Base-by-base conservation (phyloP, 768 basidiomycete species). In the Auriculariales sp. region DNA sequence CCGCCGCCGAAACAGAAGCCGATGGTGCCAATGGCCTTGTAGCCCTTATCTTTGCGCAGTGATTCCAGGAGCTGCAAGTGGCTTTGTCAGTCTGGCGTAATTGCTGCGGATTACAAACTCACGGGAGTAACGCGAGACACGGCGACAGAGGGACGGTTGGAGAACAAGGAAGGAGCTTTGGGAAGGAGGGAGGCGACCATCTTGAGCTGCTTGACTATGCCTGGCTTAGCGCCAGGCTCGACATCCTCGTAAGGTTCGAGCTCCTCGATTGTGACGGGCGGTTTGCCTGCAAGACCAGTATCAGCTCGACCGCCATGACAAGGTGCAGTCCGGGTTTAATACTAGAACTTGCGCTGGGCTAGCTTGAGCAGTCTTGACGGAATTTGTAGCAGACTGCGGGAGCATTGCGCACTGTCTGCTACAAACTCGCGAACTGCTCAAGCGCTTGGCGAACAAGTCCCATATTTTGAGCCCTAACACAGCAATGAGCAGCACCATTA, bases 1-100 rank as follows among this genome's bases (percentile, higher is more conserved):
- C 60, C 50, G 17, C 62, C 59, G 52, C 73, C 65, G 55, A 66
- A 69, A 54, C 61, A 68, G 44, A 68, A 68, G 27, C 69, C 74
- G 17, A 70, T 63, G 12, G 66, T 63, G 0, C 71, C 70, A 28
- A 75, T 61, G 53, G 61, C 66, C 39, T 59, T 56, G 46, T 72
- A 71, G 19, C 62, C 63, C 42, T 68, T 63, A 44, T 68, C 63
- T 28, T 63, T 58, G 52, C 64, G 67, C 2, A 75, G 49, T 27
- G 52, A 59, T 46, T 61, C 59, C 25, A 67, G 59, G 58, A 70
- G 69, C 68, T 68, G 42, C 17, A 30, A 11, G 30, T 46, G 24
- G 36, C 27, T 7, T 10, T 12, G 28, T 29, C 15, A 28, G 39
- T 24, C n/a, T n/a, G n/a, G n/a, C n/a, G n/a, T n/a, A n/a, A n/a